These are phyloP conservation scores for Aspergillus funiculosus DNA, from an alignment of 495 filamentous ascomycete genomes.

Conservation along the genomic window DNA sequence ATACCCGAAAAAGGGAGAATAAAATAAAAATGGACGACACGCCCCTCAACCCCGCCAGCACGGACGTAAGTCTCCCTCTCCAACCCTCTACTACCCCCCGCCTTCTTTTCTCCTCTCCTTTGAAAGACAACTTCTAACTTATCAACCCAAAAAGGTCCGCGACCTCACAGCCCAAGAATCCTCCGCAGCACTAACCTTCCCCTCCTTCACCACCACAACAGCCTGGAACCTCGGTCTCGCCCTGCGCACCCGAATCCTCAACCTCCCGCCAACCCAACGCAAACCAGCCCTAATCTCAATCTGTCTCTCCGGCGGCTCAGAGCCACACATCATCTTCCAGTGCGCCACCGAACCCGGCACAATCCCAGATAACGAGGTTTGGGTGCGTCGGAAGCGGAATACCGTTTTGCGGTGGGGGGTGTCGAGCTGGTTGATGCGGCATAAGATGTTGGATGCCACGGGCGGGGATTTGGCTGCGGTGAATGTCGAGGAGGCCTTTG, in stretches of 20 bases:
- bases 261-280: conserved; percentile 40
- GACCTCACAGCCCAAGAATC: conserved; percentile 48
- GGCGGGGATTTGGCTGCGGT: conserved; percentile 15
- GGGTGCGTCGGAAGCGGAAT: conserved; percentile 57
- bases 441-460: conserved; percentile 42
- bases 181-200: conserved; percentile 47
- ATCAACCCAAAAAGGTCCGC: conserved; percentile 31
- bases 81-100: background rate
- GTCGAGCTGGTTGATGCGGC: conserved; percentile 60
- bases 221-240: conserved; percentile 62
- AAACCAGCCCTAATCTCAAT: conserved; percentile 62
- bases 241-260: conserved; percentile 55
- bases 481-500: conserved; percentile 55
- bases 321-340: conserved; percentile 56
- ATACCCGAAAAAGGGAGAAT: too few species aligned
- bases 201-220: conserved; percentile 57
- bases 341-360: conserved; percentile 51
- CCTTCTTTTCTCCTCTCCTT: background rate
- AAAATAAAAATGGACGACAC: conserved; percentile 28
- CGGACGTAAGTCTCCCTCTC: conserved; percentile 26
- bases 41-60: conserved; percentile 34
- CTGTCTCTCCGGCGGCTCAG: conserved; percentile 43
- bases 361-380: conserved; percentile 55
- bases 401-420: conserved; percentile 66
- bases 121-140: conserved; percentile 6